phyloP scores from a whole-genome alignment of 768 basidiomycete genomes.

The Dioszegia crocea region DNA sequence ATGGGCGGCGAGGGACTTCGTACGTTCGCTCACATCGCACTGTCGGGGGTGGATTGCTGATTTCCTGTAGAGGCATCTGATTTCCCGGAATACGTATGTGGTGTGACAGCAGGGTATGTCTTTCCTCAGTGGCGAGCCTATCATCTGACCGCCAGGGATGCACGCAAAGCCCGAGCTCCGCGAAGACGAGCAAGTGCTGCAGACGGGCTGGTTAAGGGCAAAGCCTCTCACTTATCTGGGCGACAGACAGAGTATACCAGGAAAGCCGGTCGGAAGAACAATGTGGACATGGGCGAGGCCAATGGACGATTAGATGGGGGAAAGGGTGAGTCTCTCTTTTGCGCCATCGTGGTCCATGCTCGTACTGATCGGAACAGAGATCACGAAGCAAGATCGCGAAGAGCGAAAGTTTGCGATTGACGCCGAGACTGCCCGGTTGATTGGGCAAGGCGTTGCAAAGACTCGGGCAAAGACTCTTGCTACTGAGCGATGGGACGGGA shows the following conservation, averaged over 20 bases:
- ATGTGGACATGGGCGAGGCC: conserved; percentile 34
- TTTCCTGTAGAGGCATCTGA: conserved; percentile 27
- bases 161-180: conserved; percentile 25
- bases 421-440: conserved; percentile 12
- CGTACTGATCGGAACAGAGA: conserved; percentile 19
- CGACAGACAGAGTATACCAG: conserved; percentile 44
- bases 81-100: conserved; percentile 48
- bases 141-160: conserved; percentile 21
- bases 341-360: too few relatives aligned
- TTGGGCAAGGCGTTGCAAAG: conserved; percentile 18
- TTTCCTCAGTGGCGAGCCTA: background rate
- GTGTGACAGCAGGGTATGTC: conserved; percentile 34
- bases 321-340: conserved; percentile 22
- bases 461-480: conserved; percentile 33
- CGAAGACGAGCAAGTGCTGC: conserved; percentile 22
- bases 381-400: conserved; percentile 39
- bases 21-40: conserved; percentile 7
- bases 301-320: conserved; percentile 31
- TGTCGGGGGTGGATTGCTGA: too few relatives aligned
- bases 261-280: conserved; percentile 39
- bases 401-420: conserved; percentile 26
- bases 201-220: conserved; percentile 34
- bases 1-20: conserved; percentile 38
- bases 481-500: conserved; percentile 24
- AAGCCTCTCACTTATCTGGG: conserved; percentile 39